Percentiles rank a stretch among this genome's conserved stretches.
phyloP scores from a whole-genome alignment of 768 basidiomycete genomes.

The Rhizopogon vinicolor region DNA sequence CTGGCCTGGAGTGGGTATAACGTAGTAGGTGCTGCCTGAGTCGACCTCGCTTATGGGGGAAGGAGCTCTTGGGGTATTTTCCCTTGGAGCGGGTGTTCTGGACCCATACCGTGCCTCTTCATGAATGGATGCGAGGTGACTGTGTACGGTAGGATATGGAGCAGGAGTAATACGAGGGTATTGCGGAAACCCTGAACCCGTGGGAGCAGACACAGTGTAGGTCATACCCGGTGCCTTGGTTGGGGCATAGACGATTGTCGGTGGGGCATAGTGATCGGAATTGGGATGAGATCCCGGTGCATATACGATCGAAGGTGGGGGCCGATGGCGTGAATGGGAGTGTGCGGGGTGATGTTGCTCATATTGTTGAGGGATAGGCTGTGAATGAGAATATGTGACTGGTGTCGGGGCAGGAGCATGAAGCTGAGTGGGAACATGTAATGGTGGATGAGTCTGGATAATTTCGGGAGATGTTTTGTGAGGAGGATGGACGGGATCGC shows the following conservation, averaged over 20 bases:
- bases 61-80: slow-evolving; percentile 28
- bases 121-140: slow-evolving; percentile 30
- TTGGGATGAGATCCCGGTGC: slow-evolving; percentile 42
- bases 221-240: slow-evolving; percentile 58
- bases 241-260: slow-evolving; percentile 53
- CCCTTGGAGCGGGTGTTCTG: slow-evolving; percentile 23
- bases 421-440: slow-evolving; percentile 17
- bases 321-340: slow-evolving; percentile 34
- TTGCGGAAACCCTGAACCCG: slow-evolving; percentile 30
- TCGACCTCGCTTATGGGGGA: slow-evolving; percentile 35
- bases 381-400: slow-evolving; percentile 35
- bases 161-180: slow-evolving; percentile 38
- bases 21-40: slow-evolving; percentile 72
- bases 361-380: slow-evolving; percentile 31
- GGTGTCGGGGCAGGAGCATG: slow-evolving; percentile 17
- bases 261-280: slow-evolving; percentile 52
- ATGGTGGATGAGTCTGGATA: slow-evolving; percentile 28
- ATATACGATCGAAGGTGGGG: slow-evolving; percentile 57
- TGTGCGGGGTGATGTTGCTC: slow-evolving; percentile 27
- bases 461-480: slow-evolving; percentile 26
- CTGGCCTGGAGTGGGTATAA: slow-evolving; percentile 65
- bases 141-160: slow-evolving; percentile 37
- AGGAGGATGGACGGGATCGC: slow-evolving; percentile 15
- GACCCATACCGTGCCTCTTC: slow-evolving; percentile 32
- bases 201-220: slow-evolving; percentile 64